Evolutionary conservation across 805 yeast species (phyloP).

Genomic region (Metschnikowia gruessii): DNA sequence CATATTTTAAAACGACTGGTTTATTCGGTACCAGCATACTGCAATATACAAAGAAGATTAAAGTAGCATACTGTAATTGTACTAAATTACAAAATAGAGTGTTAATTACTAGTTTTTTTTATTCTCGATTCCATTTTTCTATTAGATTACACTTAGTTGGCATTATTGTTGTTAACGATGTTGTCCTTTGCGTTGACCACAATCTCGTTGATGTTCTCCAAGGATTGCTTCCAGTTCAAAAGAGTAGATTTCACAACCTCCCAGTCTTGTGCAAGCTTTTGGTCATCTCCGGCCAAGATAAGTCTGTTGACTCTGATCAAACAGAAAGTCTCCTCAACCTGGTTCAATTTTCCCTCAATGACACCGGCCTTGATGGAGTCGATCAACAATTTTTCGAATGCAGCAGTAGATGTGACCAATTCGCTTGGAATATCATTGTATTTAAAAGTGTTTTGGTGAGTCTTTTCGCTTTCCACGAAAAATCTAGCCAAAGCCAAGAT

Average conservation of each 20-base stretch:
- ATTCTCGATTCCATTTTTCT: conserved; percentile 7
- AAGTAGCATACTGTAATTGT: no score
- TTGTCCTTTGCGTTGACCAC: conserved; percentile 44
- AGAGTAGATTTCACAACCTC: conserved; percentile 35
- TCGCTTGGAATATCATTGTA: conserved; percentile 37
- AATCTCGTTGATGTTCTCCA: conserved; percentile 40
- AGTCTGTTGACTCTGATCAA: conserved; percentile 42
- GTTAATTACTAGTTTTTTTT: neutral
- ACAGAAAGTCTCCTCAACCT: conserved; percentile 39
- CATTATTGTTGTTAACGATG: conserved; percentile 29
- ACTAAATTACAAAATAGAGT: no score
- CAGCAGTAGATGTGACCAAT: conserved; percentile 28
- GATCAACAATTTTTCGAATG: conserved; percentile 40
- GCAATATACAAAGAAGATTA: no score
- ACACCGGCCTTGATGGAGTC: conserved; percentile 44
- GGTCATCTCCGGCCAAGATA: conserved; percentile 37
- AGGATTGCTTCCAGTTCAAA: conserved; percentile 38
- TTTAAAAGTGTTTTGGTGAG: conserved; percentile 29
- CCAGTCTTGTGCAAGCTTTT: conserved; percentile 33
- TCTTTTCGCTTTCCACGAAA: conserved; percentile 28
- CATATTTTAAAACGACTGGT: no score
- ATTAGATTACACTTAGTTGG: conserved; percentile 16
- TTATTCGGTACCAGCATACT: no score
- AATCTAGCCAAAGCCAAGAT: conserved; percentile 41
- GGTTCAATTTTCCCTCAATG: conserved; percentile 45